Evolutionary conservation across 148 eudicot species (phyloP), one percentile per base, ranked within the genome.

Genomic region (Fallopia convolvulus): DNA sequence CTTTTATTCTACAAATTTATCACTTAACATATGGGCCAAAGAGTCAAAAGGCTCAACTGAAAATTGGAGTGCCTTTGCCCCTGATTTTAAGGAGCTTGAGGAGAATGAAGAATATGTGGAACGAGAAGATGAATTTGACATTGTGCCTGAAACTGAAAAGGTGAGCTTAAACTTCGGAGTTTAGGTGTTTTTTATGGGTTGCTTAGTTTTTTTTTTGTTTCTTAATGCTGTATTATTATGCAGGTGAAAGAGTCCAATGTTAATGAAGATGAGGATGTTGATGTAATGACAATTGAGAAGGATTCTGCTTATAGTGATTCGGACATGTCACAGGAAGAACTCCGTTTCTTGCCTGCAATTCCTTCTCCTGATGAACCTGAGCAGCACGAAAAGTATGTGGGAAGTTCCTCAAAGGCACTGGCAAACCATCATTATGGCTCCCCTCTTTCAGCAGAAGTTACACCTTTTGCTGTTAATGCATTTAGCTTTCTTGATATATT

Each of bases 21-120:
- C 30, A 26, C 30, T 26, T 26, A 1, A 26, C 72, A 91, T 95
- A 39, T 95, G 99, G 99, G 98, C 99, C 56, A 95, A 95, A 87
- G 99, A 95, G 30, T 26, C 30, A 26, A 26, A 26, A 26, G 30
- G 30, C 76, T 91, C 90, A 71, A 89, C 93, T 13, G 99, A 95
- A 74, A 91, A 95, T 76, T 95, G 99, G 99, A 95, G 99, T 85
- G 99, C 97, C 20, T 95, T 95, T 83, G 97, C 99, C 72, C 99
- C 99, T 0, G 94, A 95, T 83, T 95, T 92, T 58, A 95, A 92
- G 84, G 97, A 95, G 84, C 97, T 95, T 72, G 99, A 95, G 84
- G 97, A 92, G 83, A 95, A 95, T 78, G 99, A 92, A 83, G 99
- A 95, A 84, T 95, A 95, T 84, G 94, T 95, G 70, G 99, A 95